phyloP scores from a whole-genome alignment of 2,329 filamentous ascomycete species.

The Pseudopithomyces chartarum region DNA sequence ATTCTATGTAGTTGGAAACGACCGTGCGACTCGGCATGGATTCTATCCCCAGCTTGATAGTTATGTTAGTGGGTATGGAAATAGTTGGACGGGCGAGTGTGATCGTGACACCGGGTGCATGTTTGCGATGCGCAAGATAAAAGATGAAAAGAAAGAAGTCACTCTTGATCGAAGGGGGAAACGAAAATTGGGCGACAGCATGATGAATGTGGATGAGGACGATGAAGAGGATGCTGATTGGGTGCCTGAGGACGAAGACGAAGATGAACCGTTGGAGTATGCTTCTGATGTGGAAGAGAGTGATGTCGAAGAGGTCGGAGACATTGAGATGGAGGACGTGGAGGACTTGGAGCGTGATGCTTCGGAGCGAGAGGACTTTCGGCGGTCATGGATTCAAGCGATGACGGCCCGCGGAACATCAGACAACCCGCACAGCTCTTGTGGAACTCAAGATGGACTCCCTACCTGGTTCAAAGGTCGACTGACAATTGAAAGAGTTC shows the following conservation, averaged over 20 bases:
- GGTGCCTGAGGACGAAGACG: background rate
- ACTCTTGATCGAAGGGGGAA: background rate
- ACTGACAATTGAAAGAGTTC: background rate
- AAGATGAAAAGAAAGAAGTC: background rate
- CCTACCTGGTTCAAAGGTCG: slow-evolving; percentile 1
- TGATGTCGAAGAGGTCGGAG: background rate
- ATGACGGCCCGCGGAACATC: background rate
- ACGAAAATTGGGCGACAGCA: background rate
- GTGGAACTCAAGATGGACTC: background rate
- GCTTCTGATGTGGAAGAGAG: background rate
- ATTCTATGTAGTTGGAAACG: background rate
- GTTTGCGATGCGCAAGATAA: background rate
- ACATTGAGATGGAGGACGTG: background rate
- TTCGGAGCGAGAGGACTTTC: background rate
- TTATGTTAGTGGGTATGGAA: background rate
- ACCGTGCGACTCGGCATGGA: too few relatives aligned
- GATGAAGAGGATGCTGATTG: background rate
- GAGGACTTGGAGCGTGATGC: background rate
- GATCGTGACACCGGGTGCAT: slow-evolving; percentile 6
- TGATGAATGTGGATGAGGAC: background rate
- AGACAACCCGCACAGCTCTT: background rate
- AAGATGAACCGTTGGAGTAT: slow-evolving; percentile 7
- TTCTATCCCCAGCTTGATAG: background rate
- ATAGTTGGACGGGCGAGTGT: background rate
- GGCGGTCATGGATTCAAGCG: background rate